Evolutionary conservation across 345 rosid genomes (phyloP), one percentile per base, ranked within the genome.

Genomic region (Lumnitzera racemosa): DNA sequence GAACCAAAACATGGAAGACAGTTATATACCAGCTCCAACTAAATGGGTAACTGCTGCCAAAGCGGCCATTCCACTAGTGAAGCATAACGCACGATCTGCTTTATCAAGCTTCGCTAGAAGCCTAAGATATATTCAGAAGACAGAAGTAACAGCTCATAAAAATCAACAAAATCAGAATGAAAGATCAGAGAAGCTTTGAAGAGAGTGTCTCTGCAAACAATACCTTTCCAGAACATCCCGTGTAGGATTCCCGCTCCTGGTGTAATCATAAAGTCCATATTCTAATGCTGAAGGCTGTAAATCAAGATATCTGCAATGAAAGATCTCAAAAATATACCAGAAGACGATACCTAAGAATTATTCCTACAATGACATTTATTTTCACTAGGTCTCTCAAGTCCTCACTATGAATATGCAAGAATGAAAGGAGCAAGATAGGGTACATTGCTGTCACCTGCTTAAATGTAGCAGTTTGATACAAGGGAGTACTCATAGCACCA

Each of bases 31-130:
- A 57, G 71, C 61, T 75, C 67, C 72, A 69, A 94, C 60, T 64
- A 90, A 95, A 75, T 81, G 91, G 12, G 83, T 62, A 58, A 88
- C 96, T 57, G 97, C 80, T 67, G 84, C 69, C 72, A 90, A 83
- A 68, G 97, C 99, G 79, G 97, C 99, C 96, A 94, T 94, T 74
- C 97, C 97, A 66, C 96, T 90, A 43, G 97, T 83, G 69, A 94
- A 94, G 85, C 99, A 88, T 72, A 94, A 81, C 70, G 97, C 92
- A 71, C 88, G 83, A 76, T 94, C 91, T 1, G 92, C 99, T 72
- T 86, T 95, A 58, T 95, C 97, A 66, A 95, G 86, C 92, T 86
- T 90, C 12, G 95, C 92, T 57, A 95, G 78, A 64, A 95, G 85
- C 76, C 97, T 95, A 61, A 14, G 47, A 51, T 54, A 70, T 51